Evolutionary conservation across 2,329 filamentous ascomycete genomes (phyloP), one percentile per base, ranked within the genome.

Genomic region (Ascochyta clinopodiicola): DNA sequence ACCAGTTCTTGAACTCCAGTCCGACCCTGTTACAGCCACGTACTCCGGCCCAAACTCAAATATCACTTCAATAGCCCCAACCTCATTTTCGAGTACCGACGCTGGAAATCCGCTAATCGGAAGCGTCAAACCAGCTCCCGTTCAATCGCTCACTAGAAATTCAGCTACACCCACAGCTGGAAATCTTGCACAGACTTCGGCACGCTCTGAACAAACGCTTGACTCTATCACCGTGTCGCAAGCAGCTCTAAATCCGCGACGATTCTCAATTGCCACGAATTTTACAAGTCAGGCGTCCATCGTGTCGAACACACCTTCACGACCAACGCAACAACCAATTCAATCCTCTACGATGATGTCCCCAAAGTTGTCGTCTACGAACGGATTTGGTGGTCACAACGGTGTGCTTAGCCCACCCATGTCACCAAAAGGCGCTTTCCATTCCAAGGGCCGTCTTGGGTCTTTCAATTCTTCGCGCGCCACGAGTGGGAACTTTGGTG

Each of bases 381-480:
- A 53, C 19, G 42, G 46, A 3, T 44, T 53, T 40, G 48, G 46
- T 27, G 47, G 40, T 9, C 7, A 40, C 12, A 62, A 60, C 34
- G 57, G 59, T 27, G 47, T 65, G 13, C 27, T 61, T 4, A 67
- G 60, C 10, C 64, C 67, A 9, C 64, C 63, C 12, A 36, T 57
- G 24, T 70, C 68, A 10, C 67, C 68, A 13, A 55, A 57, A 19
- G 51, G 59, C 1, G 47, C 54, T 0, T 51, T 65, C 15, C 60
- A 57, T 15, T 46, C 56, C 7, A 66, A 69, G 42, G 59, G 57
- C 9, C 62, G 62, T 19, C 40, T 63, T 1, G 45, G 49, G 27
- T 67, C 64, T 9, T 64, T 64, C 47, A 60, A 61, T 12, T 67
- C 64, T 17, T 66, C 65, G 15, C 64, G 64, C 19, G 58, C 60